Evolutionary conservation across 345 rosid species (phyloP), one percentile per base, ranked within the genome.

Genomic region (Turnera subulata): DNA sequence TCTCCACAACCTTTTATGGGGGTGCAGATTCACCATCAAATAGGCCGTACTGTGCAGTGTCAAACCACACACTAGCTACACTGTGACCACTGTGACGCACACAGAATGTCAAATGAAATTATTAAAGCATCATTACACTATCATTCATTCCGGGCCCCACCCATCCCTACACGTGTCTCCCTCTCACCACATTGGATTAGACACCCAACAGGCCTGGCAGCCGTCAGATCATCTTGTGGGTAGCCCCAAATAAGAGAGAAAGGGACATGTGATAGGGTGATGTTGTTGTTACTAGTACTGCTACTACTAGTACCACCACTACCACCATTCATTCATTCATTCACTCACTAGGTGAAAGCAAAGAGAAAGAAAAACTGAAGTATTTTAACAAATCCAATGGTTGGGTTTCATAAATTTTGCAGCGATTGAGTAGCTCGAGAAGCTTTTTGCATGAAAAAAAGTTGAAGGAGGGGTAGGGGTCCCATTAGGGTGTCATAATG

Each of bases 101-200:
- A 25, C 45, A 66, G 76, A 78, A 75, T 65, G 78, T 73, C 76
- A 73, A 68, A 50, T 23, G 6, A 56, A 71, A 82, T 76, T 63
- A 76, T 82, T 67, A 70, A 37, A 51, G 47, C 76, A 78, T 82
- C 86, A 78, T 82, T 82, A 70, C 84, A 18, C 71, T 54, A 76
- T 82, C 73, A 80, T 80, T 75, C 51, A 44, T 61, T 11, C 26
- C 40, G 26, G 1, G 3, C 65, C 39, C 21, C 23, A 47, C 52
- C 64, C 55, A 42, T 65, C 26, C 37, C 46, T 49, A 58, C 79
- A 73, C 83, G 76, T 68, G 68, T 58, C 72, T 8, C 0, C 12
- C 46, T 71, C 68, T 24, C 0, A 42, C 46, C 38, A 59, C 45
- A 12, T 37, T 44, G 71, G 40, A 65, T 46, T 12, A 6, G 67